Percentiles rank a stretch among this genome's conserved stretches.
Conservation (phyloP, 441 rosid species). For the Erodium texanum region DNA sequence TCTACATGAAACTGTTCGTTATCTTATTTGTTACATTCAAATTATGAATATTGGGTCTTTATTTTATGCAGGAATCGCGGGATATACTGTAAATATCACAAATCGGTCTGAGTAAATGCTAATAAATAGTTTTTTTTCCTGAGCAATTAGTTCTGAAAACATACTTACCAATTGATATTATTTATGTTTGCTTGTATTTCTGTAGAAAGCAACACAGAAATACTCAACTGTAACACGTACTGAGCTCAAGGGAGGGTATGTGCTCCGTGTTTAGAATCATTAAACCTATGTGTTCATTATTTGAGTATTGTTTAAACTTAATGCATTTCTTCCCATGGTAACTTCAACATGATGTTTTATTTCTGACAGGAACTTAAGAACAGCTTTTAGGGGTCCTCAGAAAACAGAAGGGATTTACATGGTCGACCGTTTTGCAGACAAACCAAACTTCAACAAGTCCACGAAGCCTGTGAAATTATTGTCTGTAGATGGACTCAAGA, state of each 20-base stretch:
- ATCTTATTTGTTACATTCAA: not conserved
- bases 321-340: not conserved
- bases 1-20: not conserved
- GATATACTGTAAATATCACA: constrained; percentile 62
- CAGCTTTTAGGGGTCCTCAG: constrained; percentile 46
- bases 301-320: too few species aligned
- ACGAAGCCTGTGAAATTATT: constrained; percentile 49
- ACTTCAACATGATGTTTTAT: constrained; percentile 6
- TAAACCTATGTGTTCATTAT: not conserved
- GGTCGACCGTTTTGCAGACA: constrained; percentile 54
- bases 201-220: constrained; percentile 64
- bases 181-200: constrained; percentile 9
- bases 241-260: constrained; percentile 91
- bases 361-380: constrained; percentile 48
- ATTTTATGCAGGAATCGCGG: constrained; percentile 58
- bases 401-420: constrained; percentile 55
- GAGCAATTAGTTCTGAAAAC: constrained; percentile 12
- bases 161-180: constrained; percentile 5
- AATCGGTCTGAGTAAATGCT: constrained; percentile 36
- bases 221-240: constrained; percentile 41
- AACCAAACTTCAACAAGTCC: constrained; percentile 35
- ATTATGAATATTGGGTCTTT: constrained; percentile 12
- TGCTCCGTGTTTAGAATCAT: constrained; percentile 8
- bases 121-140: constrained; percentile 22
- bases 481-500: constrained; percentile 72